These are phyloP conservation scores for Aspergillus melleus DNA, from an alignment of 2,329 filamentous ascomycete genomes.

Conservation along the genomic window DNA sequence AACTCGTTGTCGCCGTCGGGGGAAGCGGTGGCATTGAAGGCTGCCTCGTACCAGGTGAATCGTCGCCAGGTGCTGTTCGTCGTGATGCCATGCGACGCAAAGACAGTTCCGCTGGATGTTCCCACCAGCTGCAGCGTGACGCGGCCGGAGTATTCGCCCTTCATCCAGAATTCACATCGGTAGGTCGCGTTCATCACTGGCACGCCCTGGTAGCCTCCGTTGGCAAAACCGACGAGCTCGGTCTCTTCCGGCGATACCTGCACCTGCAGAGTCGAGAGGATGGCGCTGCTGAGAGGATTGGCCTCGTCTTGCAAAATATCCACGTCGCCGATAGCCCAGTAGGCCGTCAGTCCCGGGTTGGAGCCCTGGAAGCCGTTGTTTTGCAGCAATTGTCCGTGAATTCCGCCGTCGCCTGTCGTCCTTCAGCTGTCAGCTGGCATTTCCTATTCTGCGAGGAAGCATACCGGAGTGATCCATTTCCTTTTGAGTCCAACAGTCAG, in stretches of 20 bases:
- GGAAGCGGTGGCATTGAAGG: conserved; percentile 22
- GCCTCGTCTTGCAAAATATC: conserved; percentile 24
- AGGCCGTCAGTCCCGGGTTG: conserved; percentile 25
- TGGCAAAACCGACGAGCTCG: conserved; percentile 41
- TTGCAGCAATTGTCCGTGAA: conserved; percentile 34
- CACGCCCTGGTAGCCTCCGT: conserved; percentile 43
- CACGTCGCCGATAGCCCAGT: conserved; percentile 28
- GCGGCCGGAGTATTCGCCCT: conserved; percentile 27
- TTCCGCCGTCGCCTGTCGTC: conserved; percentile 31
- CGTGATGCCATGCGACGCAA: conserved; percentile 27
- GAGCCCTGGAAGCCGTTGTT: conserved; percentile 38
- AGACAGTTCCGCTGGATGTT: conserved; percentile 23
- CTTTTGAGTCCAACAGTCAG: conserved; percentile 19
- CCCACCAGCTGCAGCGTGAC: conserved; percentile 29
- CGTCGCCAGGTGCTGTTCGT: conserved; percentile 21
- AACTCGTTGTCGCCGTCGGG: conserved; percentile 30
- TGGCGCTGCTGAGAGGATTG: conserved; percentile 28
- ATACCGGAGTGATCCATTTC: conserved; percentile 38
- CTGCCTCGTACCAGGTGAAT: conserved; percentile 24
- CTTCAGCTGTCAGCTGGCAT: neutral
- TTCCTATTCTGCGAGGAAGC: neutral
- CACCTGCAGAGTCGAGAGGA: conserved; percentile 29
- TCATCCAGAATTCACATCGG: conserved; percentile 33
- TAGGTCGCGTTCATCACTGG: conserved; percentile 30
- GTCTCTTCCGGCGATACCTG: conserved; percentile 19